Evolutionary conservation across 306 rosid genomes (phyloP).

Genomic region (Citrullus mucosospermus): DNA sequence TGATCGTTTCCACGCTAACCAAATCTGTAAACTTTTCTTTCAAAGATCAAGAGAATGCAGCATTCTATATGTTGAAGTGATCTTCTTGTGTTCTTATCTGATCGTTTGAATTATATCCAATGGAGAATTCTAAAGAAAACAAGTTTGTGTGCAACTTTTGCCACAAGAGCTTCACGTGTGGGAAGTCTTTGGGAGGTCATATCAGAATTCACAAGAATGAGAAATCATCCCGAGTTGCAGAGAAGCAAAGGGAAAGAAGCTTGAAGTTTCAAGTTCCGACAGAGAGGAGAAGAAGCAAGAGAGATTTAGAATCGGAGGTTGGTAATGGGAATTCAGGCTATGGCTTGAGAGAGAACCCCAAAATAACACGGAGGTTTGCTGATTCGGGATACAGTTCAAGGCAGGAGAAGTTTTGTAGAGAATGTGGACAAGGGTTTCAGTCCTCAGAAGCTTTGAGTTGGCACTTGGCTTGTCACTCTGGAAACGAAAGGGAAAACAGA

Average conservation of each 20-base stretch:
- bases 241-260: slow-evolving; percentile 7
- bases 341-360: slow-evolving; percentile 71
- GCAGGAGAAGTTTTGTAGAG: slow-evolving; percentile 40
- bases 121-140: slow-evolving; percentile 35
- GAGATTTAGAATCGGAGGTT: slow-evolving; percentile 37
- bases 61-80: slow-evolving; percentile 16
- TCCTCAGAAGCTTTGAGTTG: slow-evolving; percentile 75
- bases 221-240: slow-evolving; percentile 22
- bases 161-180: slow-evolving; percentile 44
- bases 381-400: slow-evolving; percentile 25
- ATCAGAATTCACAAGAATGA: slow-evolving; percentile 58
- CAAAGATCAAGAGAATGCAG: slow-evolving; percentile 21
- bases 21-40: not conserved
- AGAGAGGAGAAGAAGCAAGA: slow-evolving; percentile 33
- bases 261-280: slow-evolving; percentile 22
- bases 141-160: slow-evolving; percentile 69
- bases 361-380: slow-evolving; percentile 50
- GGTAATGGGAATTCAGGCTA: slow-evolving; percentile 27
- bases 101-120: slow-evolving; percentile 16
- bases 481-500: slow-evolving; percentile 23
- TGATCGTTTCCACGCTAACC: slow-evolving; percentile 11
- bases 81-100: slow-evolving; percentile 3
- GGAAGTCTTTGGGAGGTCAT: slow-evolving; percentile 73
- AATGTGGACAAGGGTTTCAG: slow-evolving; percentile 74
- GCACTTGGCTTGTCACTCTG: slow-evolving; percentile 90